A percentile compares a stretch with the other conserved stretches of the same genome.
Conservation (phyloP, 1,284 basidiomycete genomes). For the Exobasidium cylindrosporum region DNA sequence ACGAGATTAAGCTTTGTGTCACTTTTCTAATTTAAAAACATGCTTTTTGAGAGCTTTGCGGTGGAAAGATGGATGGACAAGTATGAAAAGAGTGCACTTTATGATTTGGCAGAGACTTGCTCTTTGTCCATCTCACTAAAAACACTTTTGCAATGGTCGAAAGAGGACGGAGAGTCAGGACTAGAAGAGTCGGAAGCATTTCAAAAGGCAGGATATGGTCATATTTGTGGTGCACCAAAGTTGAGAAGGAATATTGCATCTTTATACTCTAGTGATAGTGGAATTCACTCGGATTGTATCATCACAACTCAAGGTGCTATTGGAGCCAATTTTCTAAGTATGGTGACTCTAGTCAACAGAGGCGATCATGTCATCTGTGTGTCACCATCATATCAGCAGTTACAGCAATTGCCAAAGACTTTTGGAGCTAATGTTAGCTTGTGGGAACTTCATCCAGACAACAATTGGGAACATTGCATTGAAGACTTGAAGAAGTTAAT, state of each 20-base stretch:
- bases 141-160: slow-evolving; percentile 7
- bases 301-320: slow-evolving; percentile 16
- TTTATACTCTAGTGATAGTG: slow-evolving; percentile 2
- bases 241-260: slow-evolving; percentile 12
- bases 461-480: slow-evolving; percentile 9
- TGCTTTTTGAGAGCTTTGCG: slow-evolving; percentile 5
- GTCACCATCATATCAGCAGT: slow-evolving; percentile 16
- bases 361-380: slow-evolving; percentile 10
- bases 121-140: slow-evolving; percentile 6
- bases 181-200: slow-evolving; percentile 6
- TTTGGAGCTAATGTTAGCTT: slow-evolving; percentile 13
- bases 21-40: too few species aligned
- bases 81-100: slow-evolving; percentile 9
- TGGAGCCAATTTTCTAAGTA: slow-evolving; percentile 16
- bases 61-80: slow-evolving; percentile 19
- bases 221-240: slow-evolving; percentile 14
- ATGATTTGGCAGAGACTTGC: slow-evolving; percentile 17
- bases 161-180: slow-evolving; percentile 1
- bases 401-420: slow-evolving; percentile 13
- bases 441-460: slow-evolving; percentile 10
- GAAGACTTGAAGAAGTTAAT: slow-evolving; percentile 12
- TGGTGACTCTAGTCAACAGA: slow-evolving; percentile 9
- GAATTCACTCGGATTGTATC: slow-evolving; percentile 6
- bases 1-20: too few species aligned
- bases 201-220: slow-evolving; percentile 11